These are phyloP conservation scores for Pterocarpus macrocarpus DNA, from an alignment of 306 rosid genomes.

Conservation along the genomic window DNA sequence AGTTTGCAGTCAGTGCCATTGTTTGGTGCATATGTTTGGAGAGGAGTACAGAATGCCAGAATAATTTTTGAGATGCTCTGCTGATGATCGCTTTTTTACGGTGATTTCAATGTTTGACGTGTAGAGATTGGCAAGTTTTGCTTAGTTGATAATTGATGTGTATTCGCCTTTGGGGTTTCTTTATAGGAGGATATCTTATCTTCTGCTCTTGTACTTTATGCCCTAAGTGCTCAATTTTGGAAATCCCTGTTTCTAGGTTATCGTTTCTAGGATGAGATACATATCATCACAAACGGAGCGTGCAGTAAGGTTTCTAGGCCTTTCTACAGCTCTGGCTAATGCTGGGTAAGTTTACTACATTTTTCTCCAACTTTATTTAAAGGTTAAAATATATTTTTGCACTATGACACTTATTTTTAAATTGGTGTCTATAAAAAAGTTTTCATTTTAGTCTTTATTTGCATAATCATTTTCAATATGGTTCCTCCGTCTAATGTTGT, in stretches of 20 bases:
- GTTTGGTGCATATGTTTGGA: conserved; percentile 2
- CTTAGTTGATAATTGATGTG: background rate
- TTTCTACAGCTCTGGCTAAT: conserved; percentile 96
- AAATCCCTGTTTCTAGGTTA: conserved; percentile 71
- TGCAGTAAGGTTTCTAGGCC: conserved; percentile 87
- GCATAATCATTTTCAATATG: background rate
- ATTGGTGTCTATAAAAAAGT: background rate
- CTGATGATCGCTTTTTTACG: background rate
- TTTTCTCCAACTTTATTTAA: background rate
- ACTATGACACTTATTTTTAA: background rate
- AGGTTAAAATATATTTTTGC: background rate
- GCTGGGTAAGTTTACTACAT: conserved; percentile 75
- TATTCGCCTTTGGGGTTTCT: background rate
- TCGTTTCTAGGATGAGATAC: conserved; percentile 97
- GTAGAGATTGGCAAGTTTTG: conserved; percentile 14
- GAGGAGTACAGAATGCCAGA: background rate
- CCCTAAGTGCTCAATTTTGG: conserved; percentile 15
- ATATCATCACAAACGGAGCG: conserved; percentile 98
- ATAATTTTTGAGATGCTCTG: background rate
- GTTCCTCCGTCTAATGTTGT: background rate
- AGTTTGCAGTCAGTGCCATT: background rate
- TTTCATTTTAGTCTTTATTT: background rate
- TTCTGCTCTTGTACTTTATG: background rate
- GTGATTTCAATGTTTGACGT: background rate
- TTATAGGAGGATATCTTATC: background rate